These are phyloP conservation scores for Pleurotus sapidus DNA, from an alignment of 768 basidiomycete genomes.

Conservation along the genomic window DNA sequence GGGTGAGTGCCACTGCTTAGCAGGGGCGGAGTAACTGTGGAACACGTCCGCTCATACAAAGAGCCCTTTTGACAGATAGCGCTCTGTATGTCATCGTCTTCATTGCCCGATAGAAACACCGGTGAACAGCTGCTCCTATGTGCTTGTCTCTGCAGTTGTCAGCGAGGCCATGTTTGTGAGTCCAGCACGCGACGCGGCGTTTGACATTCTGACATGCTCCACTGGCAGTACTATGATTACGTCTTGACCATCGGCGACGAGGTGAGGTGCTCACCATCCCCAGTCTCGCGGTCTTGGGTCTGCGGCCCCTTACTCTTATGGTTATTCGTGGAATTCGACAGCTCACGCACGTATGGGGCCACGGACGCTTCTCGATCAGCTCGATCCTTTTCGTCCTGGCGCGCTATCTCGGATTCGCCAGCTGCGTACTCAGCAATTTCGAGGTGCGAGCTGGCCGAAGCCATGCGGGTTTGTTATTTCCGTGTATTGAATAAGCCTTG, in stretches of 20 bases:
- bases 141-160: background rate
- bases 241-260: background rate
- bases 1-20: too few species aligned
- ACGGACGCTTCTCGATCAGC: background rate
- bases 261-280: background rate
- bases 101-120: too few species aligned
- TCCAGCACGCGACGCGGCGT: background rate
- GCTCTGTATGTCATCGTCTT: background rate
- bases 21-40: too few species aligned
- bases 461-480: too few species aligned
- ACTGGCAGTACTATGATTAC: slow-evolving; percentile 1
- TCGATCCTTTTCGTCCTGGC: slow-evolving; percentile 1
- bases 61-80: background rate
- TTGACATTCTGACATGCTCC: background rate
- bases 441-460: background rate
- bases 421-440: background rate
- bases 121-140: too few species aligned
- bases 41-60: too few species aligned
- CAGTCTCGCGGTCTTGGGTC: too few species aligned
- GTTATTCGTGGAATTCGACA: background rate
- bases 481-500: too few species aligned
- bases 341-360: slow-evolving; percentile 3
- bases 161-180: background rate
- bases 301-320: too few species aligned
- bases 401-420: background rate